Percentiles rank a stretch among this genome's conserved stretches.
phyloP scores from a whole-genome alignment of 2,329 filamentous ascomycete genomes.

The Aspergillus sp. region DNA sequence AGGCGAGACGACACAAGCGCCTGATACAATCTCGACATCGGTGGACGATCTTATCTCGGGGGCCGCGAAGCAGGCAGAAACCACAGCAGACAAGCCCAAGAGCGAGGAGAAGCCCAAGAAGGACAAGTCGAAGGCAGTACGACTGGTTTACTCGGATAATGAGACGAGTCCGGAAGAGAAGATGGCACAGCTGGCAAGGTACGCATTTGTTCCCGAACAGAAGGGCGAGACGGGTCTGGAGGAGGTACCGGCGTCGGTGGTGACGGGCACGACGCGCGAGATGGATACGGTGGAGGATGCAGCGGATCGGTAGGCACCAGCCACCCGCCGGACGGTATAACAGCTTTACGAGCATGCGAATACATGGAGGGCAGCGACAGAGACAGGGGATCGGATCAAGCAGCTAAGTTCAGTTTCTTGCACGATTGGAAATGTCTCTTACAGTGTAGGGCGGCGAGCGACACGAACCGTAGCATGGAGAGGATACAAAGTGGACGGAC shows the following conservation, averaged over 20 bases:
- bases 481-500: no score
- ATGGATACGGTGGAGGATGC: constrained; percentile 32
- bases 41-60: constrained; percentile 56
- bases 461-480: no score
- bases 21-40: constrained; percentile 42
- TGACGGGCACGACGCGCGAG: constrained; percentile 36
- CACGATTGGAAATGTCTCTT: neutral
- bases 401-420: constrained; percentile 7
- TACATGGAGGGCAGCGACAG: neutral
- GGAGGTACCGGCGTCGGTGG: constrained; percentile 37
- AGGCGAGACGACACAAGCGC: constrained; percentile 32
- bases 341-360: neutral
- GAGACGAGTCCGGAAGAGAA: constrained; percentile 84
- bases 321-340: neutral
- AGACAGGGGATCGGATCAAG: neutral
- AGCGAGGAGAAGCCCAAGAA: constrained; percentile 66
- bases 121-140: constrained; percentile 64
- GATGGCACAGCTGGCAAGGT: constrained; percentile 76
- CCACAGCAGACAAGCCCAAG: constrained; percentile 26
- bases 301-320: neutral
- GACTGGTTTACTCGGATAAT: constrained; percentile 80
- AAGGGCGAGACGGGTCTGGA: constrained; percentile 40
- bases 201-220: constrained; percentile 62
- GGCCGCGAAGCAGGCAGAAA: constrained; percentile 49
- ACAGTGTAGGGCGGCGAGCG: neutral